Percentiles rank a stretch among this genome's conserved stretches.
Conservation (phyloP, 352 stramenopile genomes). For the Phytophthora gonapodyides region DNA sequence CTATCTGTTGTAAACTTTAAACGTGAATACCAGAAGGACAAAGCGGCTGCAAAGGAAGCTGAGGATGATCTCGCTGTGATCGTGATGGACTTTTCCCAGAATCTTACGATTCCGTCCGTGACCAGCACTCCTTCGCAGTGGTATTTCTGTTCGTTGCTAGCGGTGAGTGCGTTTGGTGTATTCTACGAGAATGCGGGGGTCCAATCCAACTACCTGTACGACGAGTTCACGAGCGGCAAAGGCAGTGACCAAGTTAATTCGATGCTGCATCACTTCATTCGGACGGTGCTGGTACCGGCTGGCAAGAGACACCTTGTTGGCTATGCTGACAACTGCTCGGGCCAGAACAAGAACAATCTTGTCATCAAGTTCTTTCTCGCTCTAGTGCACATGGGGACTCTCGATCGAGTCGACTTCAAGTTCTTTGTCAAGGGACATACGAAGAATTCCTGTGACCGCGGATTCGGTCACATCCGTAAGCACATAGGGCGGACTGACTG, state of each 20-base stretch:
- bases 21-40: no score
- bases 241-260: slow-evolving; percentile 1
- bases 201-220: slow-evolving; percentile 1
- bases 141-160: slow-evolving; percentile 19
- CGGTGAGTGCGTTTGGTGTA: slow-evolving; percentile 19
- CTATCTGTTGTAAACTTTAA: no score
- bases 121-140: slow-evolving; percentile 18
- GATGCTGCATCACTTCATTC: slow-evolving; percentile 14
- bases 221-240: background rate
- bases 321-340: slow-evolving; percentile 22
- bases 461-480: slow-evolving; percentile 27
- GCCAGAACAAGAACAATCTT: slow-evolving; percentile 28
- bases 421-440: slow-evolving; percentile 30
- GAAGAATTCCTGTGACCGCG: slow-evolving; percentile 22
- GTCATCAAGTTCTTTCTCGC: slow-evolving; percentile 19
- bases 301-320: slow-evolving; percentile 1
- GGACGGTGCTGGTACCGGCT: background rate
- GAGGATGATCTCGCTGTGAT: slow-evolving; percentile 10
- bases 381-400: slow-evolving; percentile 13
- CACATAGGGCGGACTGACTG: background rate
- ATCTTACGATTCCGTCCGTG: slow-evolving; percentile 18
- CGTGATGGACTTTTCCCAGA: slow-evolving; percentile 29
- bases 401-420: slow-evolving; percentile 18
- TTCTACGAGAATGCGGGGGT: slow-evolving; percentile 4
- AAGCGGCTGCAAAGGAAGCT: no score